A percentile compares a stretch with the other conserved stretches of the same genome.
These are phyloP conservation scores for Aphanomyces cochlioides DNA, from an alignment of 352 stramenopile species.

Conservation along the genomic window DNA sequence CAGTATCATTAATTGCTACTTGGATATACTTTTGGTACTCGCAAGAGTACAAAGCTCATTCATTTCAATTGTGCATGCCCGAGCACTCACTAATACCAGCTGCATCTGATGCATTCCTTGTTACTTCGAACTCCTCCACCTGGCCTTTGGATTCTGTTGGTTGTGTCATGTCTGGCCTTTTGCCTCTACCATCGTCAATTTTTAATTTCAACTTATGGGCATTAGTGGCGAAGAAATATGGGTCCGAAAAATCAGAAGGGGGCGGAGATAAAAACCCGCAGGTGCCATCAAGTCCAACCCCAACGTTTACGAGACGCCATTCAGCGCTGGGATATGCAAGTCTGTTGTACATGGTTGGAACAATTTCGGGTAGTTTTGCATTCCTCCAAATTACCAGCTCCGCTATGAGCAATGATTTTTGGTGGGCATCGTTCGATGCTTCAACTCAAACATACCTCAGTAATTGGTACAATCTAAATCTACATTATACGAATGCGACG, in stretches of 20 bases:
- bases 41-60: background rate
- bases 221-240: background rate
- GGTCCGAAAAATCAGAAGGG: too few relatives aligned
- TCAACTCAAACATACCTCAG: slow-evolving; percentile 1
- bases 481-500: background rate
- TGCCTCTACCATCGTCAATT: background rate
- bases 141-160: background rate
- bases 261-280: too few relatives aligned
- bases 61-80: background rate
- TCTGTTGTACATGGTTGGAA: background rate
- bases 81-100: background rate
- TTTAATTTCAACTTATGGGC: background rate
- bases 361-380: background rate
- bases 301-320: background rate
- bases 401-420: slow-evolving; percentile 17
- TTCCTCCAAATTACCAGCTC: background rate
- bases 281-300: background rate
- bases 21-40: background rate
- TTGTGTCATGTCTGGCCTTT: background rate
- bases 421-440: slow-evolving; percentile 15
- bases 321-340: background rate
- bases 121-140: background rate
- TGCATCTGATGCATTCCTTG: background rate
- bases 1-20: background rate
- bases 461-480: slow-evolving; percentile 1